Percentiles rank a stretch among this genome's conserved stretches.
phyloP scores from a whole-genome alignment of 345 rosid species.

The Citrus cavaleriei region DNA sequence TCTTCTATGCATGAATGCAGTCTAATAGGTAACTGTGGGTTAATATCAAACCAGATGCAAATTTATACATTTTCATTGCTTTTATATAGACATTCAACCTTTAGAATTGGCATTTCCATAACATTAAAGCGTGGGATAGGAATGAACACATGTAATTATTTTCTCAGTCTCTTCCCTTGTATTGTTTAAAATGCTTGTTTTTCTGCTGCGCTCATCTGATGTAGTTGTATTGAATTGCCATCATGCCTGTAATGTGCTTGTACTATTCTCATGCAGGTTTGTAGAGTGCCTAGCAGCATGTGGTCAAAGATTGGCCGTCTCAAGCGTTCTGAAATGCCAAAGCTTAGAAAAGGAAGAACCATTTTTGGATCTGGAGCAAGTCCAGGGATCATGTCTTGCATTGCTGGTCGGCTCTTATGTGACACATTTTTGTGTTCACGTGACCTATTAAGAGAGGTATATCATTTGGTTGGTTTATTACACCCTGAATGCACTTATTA shows the following conservation, averaged over 20 bases:
- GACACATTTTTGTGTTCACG: slow-evolving; percentile 90
- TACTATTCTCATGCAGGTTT: slow-evolving; percentile 51
- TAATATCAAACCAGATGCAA: background rate
- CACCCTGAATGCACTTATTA: background rate
- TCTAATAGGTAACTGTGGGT: background rate
- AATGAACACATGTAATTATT: background rate
- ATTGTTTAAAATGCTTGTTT: background rate
- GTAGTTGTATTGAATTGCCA: background rate
- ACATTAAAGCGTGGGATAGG: background rate
- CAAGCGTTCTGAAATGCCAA: slow-evolving; percentile 93
- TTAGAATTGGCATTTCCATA: background rate
- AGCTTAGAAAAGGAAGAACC: slow-evolving; percentile 65
- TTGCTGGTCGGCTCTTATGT: slow-evolving; percentile 92
- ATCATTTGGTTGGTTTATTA: slow-evolving; percentile 10
- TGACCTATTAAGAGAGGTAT: slow-evolving; percentile 87
- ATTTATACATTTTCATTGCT: background rate
- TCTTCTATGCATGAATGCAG: background rate
- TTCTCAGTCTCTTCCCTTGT: background rate
- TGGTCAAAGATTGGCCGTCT: slow-evolving; percentile 99
- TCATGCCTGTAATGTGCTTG: background rate
- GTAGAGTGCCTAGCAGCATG: slow-evolving; percentile 80
- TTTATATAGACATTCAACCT: background rate
- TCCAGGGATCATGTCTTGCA: slow-evolving; percentile 90
- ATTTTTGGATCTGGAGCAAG: slow-evolving; percentile 90
- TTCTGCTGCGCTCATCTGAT: slow-evolving; percentile 1